Evolutionary conservation across 345 rosid genomes (phyloP), one percentile per base, ranked within the genome.

Genomic region (Bruguiera sexangula): DNA sequence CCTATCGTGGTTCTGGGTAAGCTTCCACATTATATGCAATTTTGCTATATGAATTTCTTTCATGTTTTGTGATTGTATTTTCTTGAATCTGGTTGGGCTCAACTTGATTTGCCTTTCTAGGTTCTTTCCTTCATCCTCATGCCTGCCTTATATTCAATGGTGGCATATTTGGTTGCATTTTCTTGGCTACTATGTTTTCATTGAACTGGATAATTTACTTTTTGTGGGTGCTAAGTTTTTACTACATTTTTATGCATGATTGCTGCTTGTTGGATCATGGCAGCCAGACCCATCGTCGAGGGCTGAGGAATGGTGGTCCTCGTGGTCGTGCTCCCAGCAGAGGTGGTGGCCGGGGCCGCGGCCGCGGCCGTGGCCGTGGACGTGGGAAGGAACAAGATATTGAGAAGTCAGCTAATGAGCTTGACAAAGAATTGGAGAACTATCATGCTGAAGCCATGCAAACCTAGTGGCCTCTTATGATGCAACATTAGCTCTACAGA

Each of bases 361-460:
- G 90, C 0, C 68, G 83, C 20, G 86, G 83, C 0, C 68, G 64
- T 2, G 89, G 87, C 11, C 81, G 78, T 27, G 87, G 84, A 3
- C 60, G 70, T 69, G 94, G 92, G 0, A 84, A 73, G 66, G 87
- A 72, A 79, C 84, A 78, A 53, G 73, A 76, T 7, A 57, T 76
- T 50, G 93, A 85, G 62, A 95, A 84, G 76, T 92, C 97, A 0
- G 96, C 85, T 13, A 86, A 82, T 63, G 87, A 95, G 5, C 96
- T 95, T 22, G 99, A 95, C 82, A 90, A 92, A 65, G 99, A 95
- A 50, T 85, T 95, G 69, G 99, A 95, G 16, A 86, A 62, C 67
- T 95, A 95, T 83, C 98, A 92, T 60, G 85, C 96, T 1, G 93
- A 82, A 60, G 90, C 96, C 59, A 92, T 95, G 97, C 88, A 89